Evolutionary conservation across 2,329 filamentous ascomycete species (phyloP).

Genomic region (Fusarium floridanum): DNA sequence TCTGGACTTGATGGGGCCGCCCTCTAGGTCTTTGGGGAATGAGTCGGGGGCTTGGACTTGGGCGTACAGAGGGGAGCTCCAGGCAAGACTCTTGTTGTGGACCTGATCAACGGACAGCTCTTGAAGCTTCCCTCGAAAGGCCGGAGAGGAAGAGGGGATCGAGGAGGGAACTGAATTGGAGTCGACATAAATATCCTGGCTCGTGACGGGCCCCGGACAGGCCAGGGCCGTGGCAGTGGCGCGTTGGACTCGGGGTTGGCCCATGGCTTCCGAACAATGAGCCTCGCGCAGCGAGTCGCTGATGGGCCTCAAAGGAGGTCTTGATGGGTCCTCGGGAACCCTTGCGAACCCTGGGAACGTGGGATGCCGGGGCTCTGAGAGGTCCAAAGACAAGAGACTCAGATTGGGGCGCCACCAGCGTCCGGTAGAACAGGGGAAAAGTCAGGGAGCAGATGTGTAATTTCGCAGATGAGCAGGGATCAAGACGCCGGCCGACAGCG

Average conservation of each 20-base stretch:
- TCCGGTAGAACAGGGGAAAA: constrained; percentile 33
- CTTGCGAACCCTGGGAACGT: constrained; percentile 31
- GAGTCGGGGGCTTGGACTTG: constrained; percentile 20
- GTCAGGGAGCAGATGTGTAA: constrained; percentile 39
- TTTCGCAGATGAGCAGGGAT: constrained; percentile 45
- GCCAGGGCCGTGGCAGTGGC: constrained; percentile 31
- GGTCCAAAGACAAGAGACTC: constrained; percentile 33
- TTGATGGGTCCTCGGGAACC: constrained; percentile 24
- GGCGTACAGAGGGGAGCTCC: constrained; percentile 17
- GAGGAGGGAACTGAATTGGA: constrained; percentile 29
- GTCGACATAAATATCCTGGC: constrained; percentile 37
- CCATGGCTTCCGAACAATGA: constrained; percentile 34
- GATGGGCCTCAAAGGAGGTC: constrained; percentile 16
- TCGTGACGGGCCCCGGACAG: constrained; percentile 15
- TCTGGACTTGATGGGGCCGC: constrained; percentile 28
- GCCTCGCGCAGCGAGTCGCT: constrained; percentile 13
- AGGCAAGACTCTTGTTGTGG: constrained; percentile 42
- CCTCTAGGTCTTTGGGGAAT: constrained; percentile 17
- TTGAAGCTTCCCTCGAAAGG: constrained; percentile 42
- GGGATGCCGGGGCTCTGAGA: constrained; percentile 24
- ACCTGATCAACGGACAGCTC: constrained; percentile 45
- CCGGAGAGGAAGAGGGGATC: constrained; percentile 33
- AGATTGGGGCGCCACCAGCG: constrained; percentile 37
- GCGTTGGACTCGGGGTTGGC: constrained; percentile 40
- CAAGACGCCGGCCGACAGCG: constrained; percentile 39